A percentile compares a stretch with the other conserved stretches of the same genome.
Evolutionary conservation across 768 basidiomycete species (phyloP).

Genomic region (Leccinum olivaceopallidum): DNA sequence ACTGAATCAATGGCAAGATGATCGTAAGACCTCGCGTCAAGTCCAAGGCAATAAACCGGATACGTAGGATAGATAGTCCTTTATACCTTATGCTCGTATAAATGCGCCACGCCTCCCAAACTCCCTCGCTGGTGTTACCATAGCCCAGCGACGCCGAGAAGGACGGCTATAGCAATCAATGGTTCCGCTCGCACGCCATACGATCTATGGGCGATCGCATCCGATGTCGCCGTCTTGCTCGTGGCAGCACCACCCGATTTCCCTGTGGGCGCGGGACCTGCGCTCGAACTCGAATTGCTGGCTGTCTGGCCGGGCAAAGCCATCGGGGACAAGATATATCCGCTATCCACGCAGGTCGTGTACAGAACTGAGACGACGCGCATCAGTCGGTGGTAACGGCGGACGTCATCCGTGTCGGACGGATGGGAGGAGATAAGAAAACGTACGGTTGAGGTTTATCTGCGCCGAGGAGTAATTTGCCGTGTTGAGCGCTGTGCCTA

Average conservation of each 20-base stretch:
- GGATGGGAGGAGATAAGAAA: not conserved
- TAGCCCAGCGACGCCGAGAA: conserved; percentile 10
- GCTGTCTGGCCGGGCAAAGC: conserved; percentile 29
- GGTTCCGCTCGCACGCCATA: not conserved
- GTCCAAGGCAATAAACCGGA: conserved; percentile 9
- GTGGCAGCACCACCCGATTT: not conserved
- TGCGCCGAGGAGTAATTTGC: conserved; percentile 34
- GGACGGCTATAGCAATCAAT: conserved; percentile 5
- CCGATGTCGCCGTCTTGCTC: not conserved
- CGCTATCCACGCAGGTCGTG: conserved; percentile 27
- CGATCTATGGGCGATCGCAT: conserved; percentile 1
- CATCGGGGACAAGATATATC: conserved; percentile 24
- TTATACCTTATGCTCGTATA: not conserved
- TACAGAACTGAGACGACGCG: conserved; percentile 19
- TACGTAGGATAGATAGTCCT: conserved; percentile 13
- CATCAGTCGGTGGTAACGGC: not conserved
- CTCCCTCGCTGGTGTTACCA: conserved; percentile 9
- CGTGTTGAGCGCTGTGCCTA: conserved; percentile 29
- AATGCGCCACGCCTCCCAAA: not conserved
- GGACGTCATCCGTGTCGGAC: not conserved
- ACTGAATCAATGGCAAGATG: not conserved
- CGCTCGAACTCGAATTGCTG: conserved; percentile 14
- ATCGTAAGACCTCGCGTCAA: not conserved
- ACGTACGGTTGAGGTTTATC: conserved; percentile 37
- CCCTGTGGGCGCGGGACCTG: not conserved